Evolutionary conservation across 2,329 filamentous ascomycete genomes (phyloP).

Genomic region (Paecilomyces formosus): DNA sequence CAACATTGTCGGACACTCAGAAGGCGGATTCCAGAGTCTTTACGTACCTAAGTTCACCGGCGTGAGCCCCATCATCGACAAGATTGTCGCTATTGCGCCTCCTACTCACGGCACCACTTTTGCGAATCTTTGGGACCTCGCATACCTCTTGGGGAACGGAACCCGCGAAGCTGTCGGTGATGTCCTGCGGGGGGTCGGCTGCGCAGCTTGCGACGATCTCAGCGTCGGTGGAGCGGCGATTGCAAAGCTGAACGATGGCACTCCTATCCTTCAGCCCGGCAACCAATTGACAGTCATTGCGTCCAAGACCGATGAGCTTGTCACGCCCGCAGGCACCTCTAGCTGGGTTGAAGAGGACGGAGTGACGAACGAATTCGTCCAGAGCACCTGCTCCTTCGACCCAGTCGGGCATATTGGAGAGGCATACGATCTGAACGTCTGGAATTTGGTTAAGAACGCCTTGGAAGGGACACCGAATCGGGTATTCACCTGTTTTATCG

Average conservation of each 20-base stretch:
- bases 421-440: constrained; percentile 32
- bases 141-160: constrained; percentile 18
- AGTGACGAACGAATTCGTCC: constrained; percentile 24
- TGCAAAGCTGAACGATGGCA: constrained; percentile 22
- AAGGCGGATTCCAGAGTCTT: constrained; percentile 35
- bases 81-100: constrained; percentile 28
- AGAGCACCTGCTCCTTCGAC: constrained; percentile 23
- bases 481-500: constrained; percentile 16
- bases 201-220: constrained; percentile 26
- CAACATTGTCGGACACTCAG: constrained; percentile 38
- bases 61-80: constrained; percentile 21
- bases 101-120: constrained; percentile 28
- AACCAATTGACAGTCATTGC: constrained; percentile 28
- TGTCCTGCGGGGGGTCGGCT: constrained; percentile 20
- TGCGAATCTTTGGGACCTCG: constrained; percentile 20
- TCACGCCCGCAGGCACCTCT: constrained; percentile 23
- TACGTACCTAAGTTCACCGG: constrained; percentile 33
- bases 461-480: constrained; percentile 20
- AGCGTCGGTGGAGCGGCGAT: constrained; percentile 21
- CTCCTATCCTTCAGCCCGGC: constrained; percentile 24
- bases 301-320: constrained; percentile 26
- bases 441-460: constrained; percentile 31
- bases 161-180: constrained; percentile 13
- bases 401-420: constrained; percentile 31
- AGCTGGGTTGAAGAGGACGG: constrained; percentile 23